A percentile compares a stretch with the other conserved stretches of the same genome.
Evolutionary conservation across 2,329 filamentous ascomycete species (phyloP).

Genomic region (Didymosphaeria variabile): DNA sequence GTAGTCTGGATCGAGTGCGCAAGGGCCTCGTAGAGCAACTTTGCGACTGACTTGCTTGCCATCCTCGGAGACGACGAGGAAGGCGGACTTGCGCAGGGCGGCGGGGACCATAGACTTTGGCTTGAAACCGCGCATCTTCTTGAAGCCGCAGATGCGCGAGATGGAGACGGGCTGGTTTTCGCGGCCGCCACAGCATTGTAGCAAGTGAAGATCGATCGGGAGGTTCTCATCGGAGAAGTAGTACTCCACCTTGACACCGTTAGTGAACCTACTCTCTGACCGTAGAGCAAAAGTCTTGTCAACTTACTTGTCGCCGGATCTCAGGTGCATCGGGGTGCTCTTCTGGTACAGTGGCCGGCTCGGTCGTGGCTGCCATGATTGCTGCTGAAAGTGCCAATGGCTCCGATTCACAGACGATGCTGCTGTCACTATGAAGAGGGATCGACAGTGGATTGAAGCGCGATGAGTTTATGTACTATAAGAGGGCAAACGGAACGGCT

Average conservation of each 20-base stretch:
- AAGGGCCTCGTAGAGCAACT: slow-evolving; percentile 47
- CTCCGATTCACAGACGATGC: too few relatives aligned
- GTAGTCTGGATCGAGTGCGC: slow-evolving; percentile 39
- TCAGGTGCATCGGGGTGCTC: slow-evolving; percentile 40
- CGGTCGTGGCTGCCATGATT: slow-evolving; percentile 5
- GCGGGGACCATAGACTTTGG: slow-evolving; percentile 49
- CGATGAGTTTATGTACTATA: not conserved
- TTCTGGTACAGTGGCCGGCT: slow-evolving; percentile 4
- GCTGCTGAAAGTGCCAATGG: not conserved
- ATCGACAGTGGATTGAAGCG: not conserved
- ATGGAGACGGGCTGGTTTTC: slow-evolving; percentile 56
- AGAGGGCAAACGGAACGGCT: not conserved
- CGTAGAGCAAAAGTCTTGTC: not conserved
- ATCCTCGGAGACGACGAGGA: slow-evolving; percentile 53
- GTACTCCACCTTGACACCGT: slow-evolving; percentile 54
- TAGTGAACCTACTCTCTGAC: slow-evolving; percentile 7
- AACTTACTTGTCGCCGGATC: slow-evolving; percentile 42
- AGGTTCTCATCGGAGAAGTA: slow-evolving; percentile 62
- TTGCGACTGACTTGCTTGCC: slow-evolving; percentile 55
- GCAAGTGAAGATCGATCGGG: slow-evolving; percentile 52
- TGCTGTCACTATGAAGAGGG: not conserved
- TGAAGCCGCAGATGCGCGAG: slow-evolving; percentile 55
- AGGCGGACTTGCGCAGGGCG: slow-evolving; percentile 53
- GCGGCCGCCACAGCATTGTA: slow-evolving; percentile 51
- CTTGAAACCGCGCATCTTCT: slow-evolving; percentile 57